These are phyloP conservation scores for Diutina catenulata DNA, from an alignment of 1,139 yeast species.

Conservation along the genomic window DNA sequence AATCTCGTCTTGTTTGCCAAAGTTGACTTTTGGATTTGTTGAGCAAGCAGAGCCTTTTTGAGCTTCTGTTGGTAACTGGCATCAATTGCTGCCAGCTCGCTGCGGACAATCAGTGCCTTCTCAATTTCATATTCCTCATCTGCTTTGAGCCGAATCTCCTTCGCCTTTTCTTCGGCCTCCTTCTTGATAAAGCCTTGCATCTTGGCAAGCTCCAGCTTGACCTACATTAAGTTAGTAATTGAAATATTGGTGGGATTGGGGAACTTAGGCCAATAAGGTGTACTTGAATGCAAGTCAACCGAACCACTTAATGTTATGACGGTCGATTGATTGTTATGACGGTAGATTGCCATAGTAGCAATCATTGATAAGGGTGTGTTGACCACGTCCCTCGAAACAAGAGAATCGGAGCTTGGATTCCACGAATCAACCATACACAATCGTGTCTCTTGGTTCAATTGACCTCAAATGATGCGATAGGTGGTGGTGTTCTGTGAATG, in stretches of 20 bases:
- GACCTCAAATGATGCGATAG: too few relatives aligned
- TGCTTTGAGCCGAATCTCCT: conserved; percentile 89
- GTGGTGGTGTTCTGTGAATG: background rate
- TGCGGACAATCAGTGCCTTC: conserved; percentile 86
- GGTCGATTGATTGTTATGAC: background rate
- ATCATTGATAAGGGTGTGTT: too few relatives aligned
- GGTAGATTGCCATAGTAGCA: too few relatives aligned
- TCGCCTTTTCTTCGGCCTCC: conserved; percentile 98
- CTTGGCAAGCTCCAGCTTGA: conserved; percentile 88
- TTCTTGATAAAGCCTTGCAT: conserved; percentile 98
- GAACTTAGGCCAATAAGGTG: too few relatives aligned
- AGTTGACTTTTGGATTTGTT: conserved; percentile 92
- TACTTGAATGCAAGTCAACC: too few relatives aligned
- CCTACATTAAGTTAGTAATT: conserved; percentile 35
- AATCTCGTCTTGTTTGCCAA: conserved; percentile 92
- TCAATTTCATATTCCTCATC: conserved; percentile 98
- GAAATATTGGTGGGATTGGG: too few relatives aligned
- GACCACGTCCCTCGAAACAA: too few relatives aligned
- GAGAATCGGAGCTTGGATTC: too few relatives aligned
- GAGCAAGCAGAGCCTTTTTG: conserved; percentile 85
- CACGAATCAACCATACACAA: too few relatives aligned
- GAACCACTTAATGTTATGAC: background rate
- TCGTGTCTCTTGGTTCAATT: too few relatives aligned
- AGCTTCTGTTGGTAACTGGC: conserved; percentile 67
- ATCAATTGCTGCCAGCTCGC: conserved; percentile 86